Conservation (phyloP, 805 yeast genomes). For the Suhomyces vadensis region DNA sequence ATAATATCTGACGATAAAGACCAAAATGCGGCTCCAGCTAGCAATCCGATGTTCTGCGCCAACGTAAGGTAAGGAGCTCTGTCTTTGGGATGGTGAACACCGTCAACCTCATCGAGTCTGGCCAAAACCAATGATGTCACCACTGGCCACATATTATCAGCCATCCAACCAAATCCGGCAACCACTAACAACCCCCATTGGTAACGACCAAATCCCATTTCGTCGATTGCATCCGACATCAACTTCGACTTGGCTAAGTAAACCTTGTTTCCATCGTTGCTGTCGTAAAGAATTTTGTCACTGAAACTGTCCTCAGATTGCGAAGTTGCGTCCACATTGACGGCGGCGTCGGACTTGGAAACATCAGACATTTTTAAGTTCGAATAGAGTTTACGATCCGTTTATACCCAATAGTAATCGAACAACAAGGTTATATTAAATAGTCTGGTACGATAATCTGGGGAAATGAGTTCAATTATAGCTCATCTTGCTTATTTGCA, state of each 20-base stretch:
- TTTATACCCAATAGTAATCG: neutral
- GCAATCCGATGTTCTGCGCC: slow-evolving; percentile 31
- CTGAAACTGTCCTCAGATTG: neutral
- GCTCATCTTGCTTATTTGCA: neutral
- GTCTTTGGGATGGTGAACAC: slow-evolving; percentile 35
- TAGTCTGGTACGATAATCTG: neutral
- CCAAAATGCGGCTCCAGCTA: slow-evolving; percentile 28
- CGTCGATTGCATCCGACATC: slow-evolving; percentile 43
- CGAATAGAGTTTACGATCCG: neutral
- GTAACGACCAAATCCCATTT: slow-evolving; percentile 35
- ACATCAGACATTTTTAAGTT: neutral
- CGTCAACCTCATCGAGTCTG: slow-evolving; percentile 32
- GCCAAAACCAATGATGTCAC: slow-evolving; percentile 35
- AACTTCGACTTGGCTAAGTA: slow-evolving; percentile 19
- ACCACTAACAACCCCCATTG: slow-evolving; percentile 25
- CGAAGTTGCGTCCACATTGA: neutral
- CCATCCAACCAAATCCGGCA: slow-evolving; percentile 34
- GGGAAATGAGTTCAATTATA: neutral
- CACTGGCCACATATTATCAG: slow-evolving; percentile 44
- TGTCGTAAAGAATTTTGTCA: slow-evolving; percentile 10
- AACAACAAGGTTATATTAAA: neutral
- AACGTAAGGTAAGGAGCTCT: slow-evolving; percentile 41
- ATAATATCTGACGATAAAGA: slow-evolving; percentile 24
- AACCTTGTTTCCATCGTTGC: slow-evolving; percentile 10
- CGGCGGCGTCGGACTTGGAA: neutral